These are phyloP conservation scores for Trypanosoma brucei DNA, from an alignment of 208 protist genomes.

Conservation along the genomic window DNA sequence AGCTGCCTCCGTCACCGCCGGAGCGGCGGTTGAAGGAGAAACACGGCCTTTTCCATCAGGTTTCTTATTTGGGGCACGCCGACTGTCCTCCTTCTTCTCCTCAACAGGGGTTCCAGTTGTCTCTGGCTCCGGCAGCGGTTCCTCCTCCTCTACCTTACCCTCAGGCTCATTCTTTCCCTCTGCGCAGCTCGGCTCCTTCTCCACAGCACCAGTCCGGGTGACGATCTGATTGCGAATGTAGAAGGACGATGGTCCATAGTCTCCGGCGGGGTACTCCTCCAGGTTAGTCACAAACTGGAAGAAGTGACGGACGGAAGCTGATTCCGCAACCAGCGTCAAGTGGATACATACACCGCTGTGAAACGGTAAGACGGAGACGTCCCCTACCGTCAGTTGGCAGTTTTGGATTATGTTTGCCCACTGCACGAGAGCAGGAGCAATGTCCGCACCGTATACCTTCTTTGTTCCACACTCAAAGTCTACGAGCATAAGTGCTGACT, in stretches of 20 bases:
- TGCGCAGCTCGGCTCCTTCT: constrained; percentile 25
- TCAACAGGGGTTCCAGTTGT: neutral
- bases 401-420: constrained; percentile 53
- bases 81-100: neutral
- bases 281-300: constrained; percentile 75
- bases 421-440: constrained; percentile 40
- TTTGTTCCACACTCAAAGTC: constrained; percentile 77
- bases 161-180: constrained; percentile 28
- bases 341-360: constrained; percentile 78
- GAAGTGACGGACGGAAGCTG: constrained; percentile 52
- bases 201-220: constrained; percentile 54
- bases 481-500: constrained; percentile 66
- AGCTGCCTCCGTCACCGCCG: constrained; percentile 4
- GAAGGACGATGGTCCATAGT: constrained; percentile 51
- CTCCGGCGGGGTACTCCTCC: constrained; percentile 47
- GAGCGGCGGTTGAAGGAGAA: neutral
- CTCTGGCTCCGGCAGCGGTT: constrained; percentile 1
- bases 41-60: neutral
- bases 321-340: constrained; percentile 42
- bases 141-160: constrained; percentile 26
- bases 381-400: constrained; percentile 68
- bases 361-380: constrained; percentile 49
- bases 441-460: constrained; percentile 41
- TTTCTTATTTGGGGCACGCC: neutral
- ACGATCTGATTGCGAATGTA: constrained; percentile 81